Percentiles rank a stretch among this genome's conserved stretches.
These are phyloP conservation scores for Aspergillus sp. DNA, from an alignment of 2,329 filamentous ascomycete species.

Conservation along the genomic window DNA sequence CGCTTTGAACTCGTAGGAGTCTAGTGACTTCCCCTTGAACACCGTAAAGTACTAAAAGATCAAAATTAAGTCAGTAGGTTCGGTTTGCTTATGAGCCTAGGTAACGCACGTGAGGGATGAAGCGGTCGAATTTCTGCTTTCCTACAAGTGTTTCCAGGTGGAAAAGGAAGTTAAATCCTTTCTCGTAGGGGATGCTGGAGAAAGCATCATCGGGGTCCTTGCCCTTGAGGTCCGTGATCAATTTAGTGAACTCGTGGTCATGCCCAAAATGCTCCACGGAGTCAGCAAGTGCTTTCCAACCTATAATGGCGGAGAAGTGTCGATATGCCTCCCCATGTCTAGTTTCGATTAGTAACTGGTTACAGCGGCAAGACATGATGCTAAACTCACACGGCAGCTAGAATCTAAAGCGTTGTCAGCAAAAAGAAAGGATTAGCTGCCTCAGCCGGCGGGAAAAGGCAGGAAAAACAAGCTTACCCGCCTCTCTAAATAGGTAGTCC, in stretches of 20 bases:
- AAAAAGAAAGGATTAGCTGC: neutral
- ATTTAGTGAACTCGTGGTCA: conserved; percentile 89
- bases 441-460: neutral
- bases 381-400: conserved; percentile 41
- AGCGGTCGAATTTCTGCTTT: conserved; percentile 85
- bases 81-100: neutral
- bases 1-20: conserved; percentile 91
- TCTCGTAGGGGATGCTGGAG: conserved; percentile 89
- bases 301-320: conserved; percentile 93
- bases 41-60: conserved; percentile 70
- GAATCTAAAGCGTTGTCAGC: conserved; percentile 35
- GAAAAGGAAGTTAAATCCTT: conserved; percentile 93
- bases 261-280: conserved; percentile 75
- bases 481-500: conserved; percentile 93
- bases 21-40: conserved; percentile 82
- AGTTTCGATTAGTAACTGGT: conserved; percentile 4
- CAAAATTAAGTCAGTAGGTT: neutral
- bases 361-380: neutral
- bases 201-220: conserved; percentile 96
- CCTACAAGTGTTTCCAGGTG: conserved; percentile 84
- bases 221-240: conserved; percentile 82
- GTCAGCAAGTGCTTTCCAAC: conserved; percentile 87
- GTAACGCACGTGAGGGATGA: conserved; percentile 72
- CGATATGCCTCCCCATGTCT: conserved; percentile 83
- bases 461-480: conserved; percentile 46